Evolutionary conservation across 2,329 filamentous ascomycete genomes (phyloP).

Genomic region (Aureobasidium sp.): DNA sequence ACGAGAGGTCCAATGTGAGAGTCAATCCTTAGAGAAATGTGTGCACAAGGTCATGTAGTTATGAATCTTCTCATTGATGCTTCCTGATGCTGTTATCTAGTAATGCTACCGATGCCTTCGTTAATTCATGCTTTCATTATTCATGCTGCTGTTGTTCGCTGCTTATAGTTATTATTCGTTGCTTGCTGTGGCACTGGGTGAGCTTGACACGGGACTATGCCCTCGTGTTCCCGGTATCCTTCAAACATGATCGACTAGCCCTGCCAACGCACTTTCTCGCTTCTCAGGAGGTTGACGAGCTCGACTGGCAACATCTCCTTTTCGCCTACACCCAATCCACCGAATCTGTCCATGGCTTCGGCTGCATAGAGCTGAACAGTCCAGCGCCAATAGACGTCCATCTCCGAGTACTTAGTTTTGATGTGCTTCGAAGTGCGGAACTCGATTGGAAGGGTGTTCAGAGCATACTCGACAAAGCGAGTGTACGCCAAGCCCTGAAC

Average conservation of each 20-base stretch:
- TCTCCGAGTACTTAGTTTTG: slow-evolving; percentile 9
- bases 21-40: background rate
- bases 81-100: background rate
- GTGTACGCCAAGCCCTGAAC: slow-evolving; percentile 23
- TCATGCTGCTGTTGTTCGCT: background rate
- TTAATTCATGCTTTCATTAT: background rate
- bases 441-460: slow-evolving; percentile 14
- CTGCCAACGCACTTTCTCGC: slow-evolving; percentile 26
- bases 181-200: background rate
- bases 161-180: background rate
- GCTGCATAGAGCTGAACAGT: slow-evolving; percentile 27
- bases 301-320: slow-evolving; percentile 24
- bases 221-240: background rate
- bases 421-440: slow-evolving; percentile 21
- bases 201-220: background rate
- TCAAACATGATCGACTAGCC: slow-evolving; percentile 4
- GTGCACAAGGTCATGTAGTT: background rate
- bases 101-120: slow-evolving; percentile 1
- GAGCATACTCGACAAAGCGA: slow-evolving; percentile 23
- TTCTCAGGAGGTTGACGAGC: slow-evolving; percentile 23
- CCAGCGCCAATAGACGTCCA: slow-evolving; percentile 43
- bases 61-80: slow-evolving; percentile 1
- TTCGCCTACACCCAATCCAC: slow-evolving; percentile 23
- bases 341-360: slow-evolving; percentile 24
- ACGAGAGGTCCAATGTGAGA: background rate